Percentiles rank a stretch among this genome's conserved stretches.
Conservation (phyloP, 768 basidiomycete species). For the Dacryopinax spathularia region DNA sequence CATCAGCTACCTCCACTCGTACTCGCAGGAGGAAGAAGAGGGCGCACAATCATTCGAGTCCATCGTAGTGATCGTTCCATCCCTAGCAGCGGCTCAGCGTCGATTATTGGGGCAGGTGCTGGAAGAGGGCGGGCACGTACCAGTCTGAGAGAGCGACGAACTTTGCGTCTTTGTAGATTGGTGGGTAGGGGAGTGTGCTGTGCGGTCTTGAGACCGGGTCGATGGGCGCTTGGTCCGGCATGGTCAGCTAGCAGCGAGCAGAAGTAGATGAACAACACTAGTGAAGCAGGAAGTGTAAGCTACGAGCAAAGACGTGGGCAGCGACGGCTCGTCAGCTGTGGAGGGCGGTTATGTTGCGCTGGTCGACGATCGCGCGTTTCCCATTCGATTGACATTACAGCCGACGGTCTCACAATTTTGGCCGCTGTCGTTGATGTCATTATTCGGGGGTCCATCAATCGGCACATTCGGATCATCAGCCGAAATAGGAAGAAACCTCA, state of each 20-base stretch:
- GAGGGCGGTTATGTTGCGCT: neutral
- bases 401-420: too few relatives aligned
- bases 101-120: neutral
- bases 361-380: too few relatives aligned
- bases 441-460: too few relatives aligned
- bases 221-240: neutral
- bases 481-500: too few relatives aligned
- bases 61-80: conserved; percentile 70
- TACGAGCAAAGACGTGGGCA: neutral
- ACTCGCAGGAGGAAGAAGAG: conserved; percentile 5
- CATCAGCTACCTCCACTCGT: neutral
- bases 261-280: neutral
- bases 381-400: too few relatives aligned
- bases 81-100: conserved; percentile 14
- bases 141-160: conserved; percentile 86
- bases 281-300: neutral
- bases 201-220: conserved; percentile 25
- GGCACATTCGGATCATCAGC: too few relatives aligned
- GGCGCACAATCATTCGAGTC: conserved; percentile 83
- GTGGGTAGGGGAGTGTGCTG: conserved; percentile 68
- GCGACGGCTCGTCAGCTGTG: too few relatives aligned
- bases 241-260: neutral
- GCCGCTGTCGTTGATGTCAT: too few relatives aligned
- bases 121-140: conserved; percentile 33
- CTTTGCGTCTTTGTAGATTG: conserved; percentile 61